Evolutionary conservation across 768 basidiomycete genomes (phyloP), one percentile per base, ranked within the genome.

Genomic region (Lactarius indigo): DNA sequence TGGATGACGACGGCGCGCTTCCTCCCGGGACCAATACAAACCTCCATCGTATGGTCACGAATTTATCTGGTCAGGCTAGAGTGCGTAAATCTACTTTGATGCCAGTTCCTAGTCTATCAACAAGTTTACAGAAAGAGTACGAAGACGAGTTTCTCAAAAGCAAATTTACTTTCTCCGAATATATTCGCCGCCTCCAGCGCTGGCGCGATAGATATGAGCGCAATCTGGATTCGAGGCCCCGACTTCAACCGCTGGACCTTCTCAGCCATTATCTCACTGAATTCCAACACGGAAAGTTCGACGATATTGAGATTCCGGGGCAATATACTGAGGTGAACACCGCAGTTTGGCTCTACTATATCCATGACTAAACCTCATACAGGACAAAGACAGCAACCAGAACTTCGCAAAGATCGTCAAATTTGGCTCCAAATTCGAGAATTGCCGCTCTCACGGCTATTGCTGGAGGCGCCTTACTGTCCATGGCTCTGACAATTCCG

Each of bases 281-380:
- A 76, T 99, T 98, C 82, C 96, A 98, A 71, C 95, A 98, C 76
- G 89, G 87, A 73, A 97, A 95, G 75, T 94, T 96, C 59, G 97
- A 98, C 69, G 96, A 99, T 69, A 92, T 99, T 44, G 96, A 99
- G 74, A 87, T 99, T 59, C 96, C 96, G n/a, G 97, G 97, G 8
- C 97, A 99, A 76, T 99, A 99, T 75, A 91, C 94, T 0, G 93
- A 98, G 85, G 95, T 92, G 63, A 72, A 79, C 20, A 13, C 2
- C 66, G 2, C 23, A 20, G 13, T 39, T 18, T 30, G 42, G n/a
- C 33, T 17, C 44, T 18, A 57, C n/a, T 54, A 31, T 37, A 57
- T 42, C n/a, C 31, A 39, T 56, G 63, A 33, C 66, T 65, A 44
- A 70, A 26, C 52, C 31, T 37, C 58, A 8, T 13, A 17, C 72